Evolutionary conservation across 176 grass and related monocot genomes (phyloP), one percentile per base, ranked within the genome.

Genomic region (Bothriochloa decipiens): DNA sequence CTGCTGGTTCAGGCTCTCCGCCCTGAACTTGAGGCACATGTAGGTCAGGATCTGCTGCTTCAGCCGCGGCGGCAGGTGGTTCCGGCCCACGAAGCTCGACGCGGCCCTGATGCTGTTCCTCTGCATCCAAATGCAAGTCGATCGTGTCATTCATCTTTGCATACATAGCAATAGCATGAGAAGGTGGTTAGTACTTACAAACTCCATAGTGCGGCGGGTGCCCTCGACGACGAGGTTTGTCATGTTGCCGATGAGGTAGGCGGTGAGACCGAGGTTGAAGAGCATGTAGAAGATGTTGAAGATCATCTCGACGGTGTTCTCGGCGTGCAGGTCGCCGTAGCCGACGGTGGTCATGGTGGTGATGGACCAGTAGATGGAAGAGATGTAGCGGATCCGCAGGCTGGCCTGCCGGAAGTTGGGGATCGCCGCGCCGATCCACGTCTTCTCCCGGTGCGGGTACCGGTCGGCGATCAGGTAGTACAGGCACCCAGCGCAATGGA

Each of bases 271-370:
- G 28, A 98, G 93, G 80, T 95, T 98, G 78, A 95, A 98, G 50
- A 98, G 89, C 96, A 98, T 98, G 68, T 94, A 98, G 82, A 98
- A 95, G 62, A 98, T 98, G 84, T 98, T 98, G 83, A 95, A 98
- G 75, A 98, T 68, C 96, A 98, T 98, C 83, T 98, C 96, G 61
- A 92, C 29, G 27, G 88, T 98, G 87, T 98, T 98, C 80, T 92
- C 35, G 41, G 96, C 96, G 81, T 95, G 93, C 2, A 98, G 91
- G 75, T 98, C 96, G 77, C 96, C 96, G 75, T 98, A 98, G 39
- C 96, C 96, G 78, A 98, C 96, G 18, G 96, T 98, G 25, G 96
- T 98, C 96, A 98, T 94, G 75, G 96, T 98, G 81, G 96, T 95
- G 83, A 92, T 95, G 50, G 96, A 95, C 96, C 96, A 98, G 76